Evolutionary conservation across 202 grass and related monocot genomes (phyloP).

Genomic region (Setaria italica): DNA sequence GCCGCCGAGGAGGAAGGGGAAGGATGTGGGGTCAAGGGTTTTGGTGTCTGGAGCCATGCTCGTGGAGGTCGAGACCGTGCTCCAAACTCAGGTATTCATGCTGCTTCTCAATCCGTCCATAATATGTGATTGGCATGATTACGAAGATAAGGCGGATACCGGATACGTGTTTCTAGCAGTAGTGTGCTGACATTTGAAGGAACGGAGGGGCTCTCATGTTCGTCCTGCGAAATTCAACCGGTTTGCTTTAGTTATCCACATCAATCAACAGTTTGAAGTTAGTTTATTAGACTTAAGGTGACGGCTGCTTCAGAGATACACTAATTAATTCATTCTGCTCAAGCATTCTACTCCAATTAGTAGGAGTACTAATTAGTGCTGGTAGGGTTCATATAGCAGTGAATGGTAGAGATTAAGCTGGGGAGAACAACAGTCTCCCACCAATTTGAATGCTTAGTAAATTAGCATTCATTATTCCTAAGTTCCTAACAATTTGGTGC

Average conservation of each 20-base stretch:
- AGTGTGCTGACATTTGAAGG: background rate
- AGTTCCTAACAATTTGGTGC: background rate
- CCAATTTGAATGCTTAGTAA: background rate
- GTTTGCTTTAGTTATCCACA: background rate
- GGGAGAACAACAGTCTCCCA: background rate
- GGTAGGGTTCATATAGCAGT: background rate
- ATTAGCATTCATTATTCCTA: background rate
- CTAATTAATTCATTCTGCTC: background rate
- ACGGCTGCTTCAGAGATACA: background rate
- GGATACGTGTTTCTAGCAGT: background rate
- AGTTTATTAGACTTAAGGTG: slow-evolving; percentile 4
- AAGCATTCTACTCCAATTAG: background rate
- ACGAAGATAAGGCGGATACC: background rate
- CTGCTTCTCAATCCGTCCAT: background rate
- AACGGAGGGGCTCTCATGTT: background rate
- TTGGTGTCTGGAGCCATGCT: slow-evolving; percentile 88
- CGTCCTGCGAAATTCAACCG: background rate
- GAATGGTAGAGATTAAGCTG: background rate
- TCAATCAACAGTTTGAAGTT: background rate
- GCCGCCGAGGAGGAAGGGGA: slow-evolving; percentile 46
- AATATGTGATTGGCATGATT: background rate
- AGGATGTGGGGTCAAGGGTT: slow-evolving; percentile 54
- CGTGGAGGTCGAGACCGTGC: slow-evolving; percentile 87
- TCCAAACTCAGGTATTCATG: slow-evolving; percentile 79
- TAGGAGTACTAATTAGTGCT: background rate